Evolutionary conservation across 1,139 yeast genomes (phyloP).

Genomic region (Saccharomyces hybrid): DNA sequence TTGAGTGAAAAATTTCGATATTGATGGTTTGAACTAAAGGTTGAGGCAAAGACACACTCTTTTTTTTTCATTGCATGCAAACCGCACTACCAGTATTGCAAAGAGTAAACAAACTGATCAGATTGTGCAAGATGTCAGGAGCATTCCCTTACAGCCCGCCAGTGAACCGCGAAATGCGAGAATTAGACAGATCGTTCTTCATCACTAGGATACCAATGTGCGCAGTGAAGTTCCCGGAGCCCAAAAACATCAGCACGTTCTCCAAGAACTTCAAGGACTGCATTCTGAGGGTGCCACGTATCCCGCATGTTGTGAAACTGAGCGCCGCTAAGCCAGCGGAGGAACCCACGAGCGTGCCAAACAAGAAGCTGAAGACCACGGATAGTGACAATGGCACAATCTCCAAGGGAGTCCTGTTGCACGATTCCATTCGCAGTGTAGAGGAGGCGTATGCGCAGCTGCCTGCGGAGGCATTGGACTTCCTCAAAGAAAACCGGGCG

Average conservation of each 20-base stretch:
- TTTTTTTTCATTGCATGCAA: background rate
- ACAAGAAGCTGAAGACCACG: constrained; percentile 13
- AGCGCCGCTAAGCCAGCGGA: constrained; percentile 18
- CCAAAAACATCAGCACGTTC: constrained; percentile 49
- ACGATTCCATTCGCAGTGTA: constrained; percentile 42
- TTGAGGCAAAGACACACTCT: background rate
- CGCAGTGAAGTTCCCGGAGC: constrained; percentile 63
- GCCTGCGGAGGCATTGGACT: constrained; percentile 37
- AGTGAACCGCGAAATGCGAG: constrained; percentile 53
- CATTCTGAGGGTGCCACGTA: constrained; percentile 53
- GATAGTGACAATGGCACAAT: constrained; percentile 28
- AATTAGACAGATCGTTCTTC: constrained; percentile 60
- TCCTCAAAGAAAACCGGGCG: constrained; percentile 43
- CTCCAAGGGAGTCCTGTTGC: constrained; percentile 56
- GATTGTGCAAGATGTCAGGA: background rate
- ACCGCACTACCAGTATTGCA: background rate
- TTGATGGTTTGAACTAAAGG: background rate
- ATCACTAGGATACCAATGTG: constrained; percentile 47
- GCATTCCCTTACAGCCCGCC: constrained; percentile 44
- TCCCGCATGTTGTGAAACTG: constrained; percentile 56
- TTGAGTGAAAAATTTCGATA: background rate
- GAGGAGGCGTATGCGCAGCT: constrained; percentile 37
- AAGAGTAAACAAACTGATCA: background rate
- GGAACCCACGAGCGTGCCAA: background rate
- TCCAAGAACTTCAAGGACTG: constrained; percentile 43